Base-by-base conservation (phyloP, 2,329 filamentous ascomycete species). In the Diplodia intermedia region DNA sequence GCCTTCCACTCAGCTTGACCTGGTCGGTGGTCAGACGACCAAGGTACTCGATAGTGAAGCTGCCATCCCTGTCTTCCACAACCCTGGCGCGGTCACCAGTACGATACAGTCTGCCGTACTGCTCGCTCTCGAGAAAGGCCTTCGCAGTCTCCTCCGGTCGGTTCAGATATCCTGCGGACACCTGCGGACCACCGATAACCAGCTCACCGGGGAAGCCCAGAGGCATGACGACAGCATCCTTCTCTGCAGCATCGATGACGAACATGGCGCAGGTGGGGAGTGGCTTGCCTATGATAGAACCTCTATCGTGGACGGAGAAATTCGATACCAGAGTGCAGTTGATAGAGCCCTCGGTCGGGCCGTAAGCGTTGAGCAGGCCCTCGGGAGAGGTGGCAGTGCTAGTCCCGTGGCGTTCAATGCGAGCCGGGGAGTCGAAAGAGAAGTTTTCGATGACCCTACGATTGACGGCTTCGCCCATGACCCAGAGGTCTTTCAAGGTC, bases 291-390 rank as follows among this genome's bases (percentile, higher is more conserved):
- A 97, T 88, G 72, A 94, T 93, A 69, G 89, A 89, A 56, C 91
- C 86, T 20, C 85, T 79, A 72, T 93, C 87, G 0, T 81, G 79
- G 0, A 72, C 71, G 0, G 81, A 78, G 75, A 94, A 88, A 52
- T 85, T 82, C 11, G 83, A 78, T 69, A 89, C 89, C 9, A 94
- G 86, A 0, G 91, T 93, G 78, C 92, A 96, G 23, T 97, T 93
- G 71, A 97, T 96, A 1, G 92, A 96, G 0, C 91, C 93, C 77
- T 96, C 93, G 0, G 91, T 92, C 0, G 93, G 92, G 0, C 92
- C 92, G 70, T 97, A 97, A 0, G 89, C 93, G 81, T 95, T 90
- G 75, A 89, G 93, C 0, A 97, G 82, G 14, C 89, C 85, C 50
- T 81, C 83, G 0, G 84, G 83, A 29, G 84, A n/a, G 18, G 26